Conservation (phyloP, 2,329 filamentous ascomycete genomes). For the Geoglossum cookeanum region DNA sequence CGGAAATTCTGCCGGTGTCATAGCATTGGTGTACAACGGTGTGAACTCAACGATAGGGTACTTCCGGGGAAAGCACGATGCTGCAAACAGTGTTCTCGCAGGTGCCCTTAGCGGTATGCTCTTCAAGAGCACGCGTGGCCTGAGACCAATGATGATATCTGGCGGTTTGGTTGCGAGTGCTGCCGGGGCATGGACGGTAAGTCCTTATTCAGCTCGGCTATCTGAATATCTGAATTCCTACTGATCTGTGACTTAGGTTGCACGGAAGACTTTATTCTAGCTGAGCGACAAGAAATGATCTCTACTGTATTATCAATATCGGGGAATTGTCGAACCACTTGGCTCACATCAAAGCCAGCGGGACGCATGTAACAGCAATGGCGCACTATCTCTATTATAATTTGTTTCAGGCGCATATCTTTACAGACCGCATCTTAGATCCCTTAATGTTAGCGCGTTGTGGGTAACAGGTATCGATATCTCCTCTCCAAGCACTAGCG, state of each 20-base stretch:
- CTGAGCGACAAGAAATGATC: neutral
- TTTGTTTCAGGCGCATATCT: neutral
- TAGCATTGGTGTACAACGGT: constrained; percentile 92
- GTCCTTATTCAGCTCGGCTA: constrained; percentile 17
- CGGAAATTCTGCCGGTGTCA: constrained; percentile 86
- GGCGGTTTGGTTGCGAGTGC: constrained; percentile 72
- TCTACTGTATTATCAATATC: neutral
- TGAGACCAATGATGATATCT: constrained; percentile 87
- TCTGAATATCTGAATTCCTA: neutral
- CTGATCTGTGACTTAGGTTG: neutral
- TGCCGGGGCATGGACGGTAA: constrained; percentile 79
- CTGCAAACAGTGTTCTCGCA: constrained; percentile 70
- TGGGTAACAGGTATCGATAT: neutral
- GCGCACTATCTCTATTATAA: neutral
- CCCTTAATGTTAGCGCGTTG: neutral
- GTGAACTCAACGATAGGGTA: constrained; percentile 72
- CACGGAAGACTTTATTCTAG: constrained; percentile 7
- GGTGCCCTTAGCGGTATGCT: constrained; percentile 79
- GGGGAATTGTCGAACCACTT: neutral
- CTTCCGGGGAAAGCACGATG: constrained; percentile 68
- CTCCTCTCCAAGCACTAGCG: neutral
- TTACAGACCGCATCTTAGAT: neutral
- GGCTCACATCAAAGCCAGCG: neutral
- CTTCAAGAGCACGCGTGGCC: constrained; percentile 86
- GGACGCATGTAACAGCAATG: neutral